phyloP scores from a whole-genome alignment of 164 flowering plant species.

The Echeveria elegans region DNA sequence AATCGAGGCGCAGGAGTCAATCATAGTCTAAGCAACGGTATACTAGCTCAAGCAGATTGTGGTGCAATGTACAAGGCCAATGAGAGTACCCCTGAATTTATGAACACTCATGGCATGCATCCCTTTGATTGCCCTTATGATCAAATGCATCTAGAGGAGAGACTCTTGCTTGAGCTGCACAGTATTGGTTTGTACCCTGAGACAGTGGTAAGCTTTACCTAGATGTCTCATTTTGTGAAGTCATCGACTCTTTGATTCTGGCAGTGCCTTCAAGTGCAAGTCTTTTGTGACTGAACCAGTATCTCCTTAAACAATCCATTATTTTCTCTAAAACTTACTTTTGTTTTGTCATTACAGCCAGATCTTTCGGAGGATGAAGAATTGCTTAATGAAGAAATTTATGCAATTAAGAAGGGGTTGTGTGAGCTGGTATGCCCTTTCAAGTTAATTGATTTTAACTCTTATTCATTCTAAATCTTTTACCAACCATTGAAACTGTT shows the following conservation, averaged over 20 bases:
- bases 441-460: not conserved
- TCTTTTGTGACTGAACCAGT: no score
- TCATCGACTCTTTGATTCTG: not conserved
- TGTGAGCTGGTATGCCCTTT: slow-evolving; percentile 40
- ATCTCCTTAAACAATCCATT: no score
- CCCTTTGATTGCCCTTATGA: no score
- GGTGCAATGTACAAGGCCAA: slow-evolving; percentile 25
- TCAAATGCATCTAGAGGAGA: slow-evolving; percentile 51
- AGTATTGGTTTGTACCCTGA: slow-evolving; percentile 69
- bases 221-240: not conserved
- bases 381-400: slow-evolving; percentile 40
- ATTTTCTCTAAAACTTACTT: no score
- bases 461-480: slow-evolving; percentile 15
- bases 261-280: not conserved
- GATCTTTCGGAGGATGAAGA: slow-evolving; percentile 68
- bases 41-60: slow-evolving; percentile 26
- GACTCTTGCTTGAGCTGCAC: slow-evolving; percentile 63
- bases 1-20: slow-evolving; percentile 19
- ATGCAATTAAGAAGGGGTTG: slow-evolving; percentile 36
- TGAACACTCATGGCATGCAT: slow-evolving; percentile 18
- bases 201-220: slow-evolving; percentile 49
- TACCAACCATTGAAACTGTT: no score
- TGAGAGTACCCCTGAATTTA: slow-evolving; percentile 14
- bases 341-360: slow-evolving; percentile 40
- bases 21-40: slow-evolving; percentile 22